A percentile compares a stretch with the other conserved stretches of the same genome.
Evolutionary conservation across 1,284 basidiomycete species (phyloP).

Genomic region (Boletellus sp.): DNA sequence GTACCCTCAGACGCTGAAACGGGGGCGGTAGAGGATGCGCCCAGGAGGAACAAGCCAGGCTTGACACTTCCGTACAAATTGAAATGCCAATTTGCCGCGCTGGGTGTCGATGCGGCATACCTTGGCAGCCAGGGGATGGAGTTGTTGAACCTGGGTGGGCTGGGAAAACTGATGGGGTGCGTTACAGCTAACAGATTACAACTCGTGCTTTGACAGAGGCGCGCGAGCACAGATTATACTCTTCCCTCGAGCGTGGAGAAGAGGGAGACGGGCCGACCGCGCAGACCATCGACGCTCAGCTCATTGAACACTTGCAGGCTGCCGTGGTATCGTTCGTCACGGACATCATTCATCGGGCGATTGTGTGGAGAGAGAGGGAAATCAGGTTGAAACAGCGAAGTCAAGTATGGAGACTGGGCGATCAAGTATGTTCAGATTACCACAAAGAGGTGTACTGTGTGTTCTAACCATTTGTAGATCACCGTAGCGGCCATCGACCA

Average conservation of each 20-base stretch:
- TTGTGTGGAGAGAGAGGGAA: conserved; percentile 56
- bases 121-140: conserved; percentile 44
- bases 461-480: conserved; percentile 32
- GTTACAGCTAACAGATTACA: conserved; percentile 12
- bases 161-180: conserved; percentile 41
- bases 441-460: background rate
- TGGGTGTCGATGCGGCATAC: conserved; percentile 42
- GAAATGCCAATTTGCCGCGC: conserved; percentile 37
- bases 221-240: conserved; percentile 8
- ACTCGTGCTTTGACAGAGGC: background rate
- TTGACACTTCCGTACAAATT: conserved; percentile 44
- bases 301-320: conserved; percentile 37
- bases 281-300: conserved; percentile 21
- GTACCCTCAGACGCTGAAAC: conserved; percentile 10
- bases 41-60: conserved; percentile 31
- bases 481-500: conserved; percentile 41
- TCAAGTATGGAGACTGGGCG: conserved; percentile 47
- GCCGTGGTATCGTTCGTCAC: conserved; percentile 50
- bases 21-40: conserved; percentile 12
- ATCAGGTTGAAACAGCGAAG: conserved; percentile 49
- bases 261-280: conserved; percentile 6
- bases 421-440: conserved; percentile 19
- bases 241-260: conserved; percentile 13
- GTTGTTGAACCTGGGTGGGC: conserved; percentile 46
- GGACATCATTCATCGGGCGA: conserved; percentile 45